phyloP scores from a whole-genome alignment of 176 grass and related monocot species.

The Melocanna baccifera region DNA sequence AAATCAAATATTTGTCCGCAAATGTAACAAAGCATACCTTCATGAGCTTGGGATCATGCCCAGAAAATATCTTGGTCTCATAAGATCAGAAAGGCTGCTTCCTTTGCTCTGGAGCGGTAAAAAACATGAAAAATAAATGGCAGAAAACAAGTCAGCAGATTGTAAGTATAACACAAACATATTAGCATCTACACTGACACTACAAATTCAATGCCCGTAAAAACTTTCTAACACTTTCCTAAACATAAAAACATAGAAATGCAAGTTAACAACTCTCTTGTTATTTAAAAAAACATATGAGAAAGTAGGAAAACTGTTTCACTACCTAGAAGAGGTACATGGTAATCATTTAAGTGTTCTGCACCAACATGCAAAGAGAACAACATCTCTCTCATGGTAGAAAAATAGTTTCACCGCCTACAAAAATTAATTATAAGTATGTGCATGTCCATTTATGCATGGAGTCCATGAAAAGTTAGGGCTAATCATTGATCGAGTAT shows the following conservation, averaged over 20 bases:
- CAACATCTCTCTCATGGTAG: too few relatives aligned
- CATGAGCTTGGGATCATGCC: slow-evolving; percentile 60
- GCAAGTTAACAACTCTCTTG: too few relatives aligned
- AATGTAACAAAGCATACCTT: slow-evolving; percentile 55
- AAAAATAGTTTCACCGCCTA: too few relatives aligned
- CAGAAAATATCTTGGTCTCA: slow-evolving; percentile 54
- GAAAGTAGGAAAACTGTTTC: too few relatives aligned
- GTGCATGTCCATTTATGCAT: too few relatives aligned
- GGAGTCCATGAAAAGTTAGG: too few relatives aligned
- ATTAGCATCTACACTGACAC: neutral
- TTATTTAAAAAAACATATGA: too few relatives aligned
- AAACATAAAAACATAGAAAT: neutral
- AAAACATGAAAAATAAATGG: slow-evolving; percentile 22
- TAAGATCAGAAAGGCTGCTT: slow-evolving; percentile 50
- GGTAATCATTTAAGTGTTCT: too few relatives aligned
- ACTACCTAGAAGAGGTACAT: too few relatives aligned
- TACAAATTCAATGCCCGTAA: neutral
- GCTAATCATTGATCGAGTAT: too few relatives aligned
- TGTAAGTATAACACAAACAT: slow-evolving; percentile 3
- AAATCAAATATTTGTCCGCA: neutral
- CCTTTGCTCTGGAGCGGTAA: slow-evolving; percentile 46
- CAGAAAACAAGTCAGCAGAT: slow-evolving; percentile 27
- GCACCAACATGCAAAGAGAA: too few relatives aligned
- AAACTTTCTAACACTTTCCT: neutral
- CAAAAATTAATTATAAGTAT: too few relatives aligned